Evolutionary conservation across 2,329 filamentous ascomycete species (phyloP), one percentile per base, ranked within the genome.

Genomic region (Akanthomyces muscarius): DNA sequence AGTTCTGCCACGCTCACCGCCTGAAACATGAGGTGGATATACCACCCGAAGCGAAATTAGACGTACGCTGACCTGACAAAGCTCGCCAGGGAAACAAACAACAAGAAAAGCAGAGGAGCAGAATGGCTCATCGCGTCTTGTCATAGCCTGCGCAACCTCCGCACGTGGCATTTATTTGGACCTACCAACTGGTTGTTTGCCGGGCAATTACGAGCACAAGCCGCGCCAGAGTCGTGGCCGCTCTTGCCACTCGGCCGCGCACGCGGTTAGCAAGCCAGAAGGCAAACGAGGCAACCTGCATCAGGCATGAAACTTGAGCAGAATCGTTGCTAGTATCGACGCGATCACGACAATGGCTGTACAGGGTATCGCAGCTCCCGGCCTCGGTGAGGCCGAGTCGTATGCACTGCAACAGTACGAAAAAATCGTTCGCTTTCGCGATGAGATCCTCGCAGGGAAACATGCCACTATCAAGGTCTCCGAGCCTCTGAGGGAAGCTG

Each of bases 401-500:
- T 78, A 82, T 70, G 85, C 89, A 71, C 76, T 89, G 56, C 76
- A 81, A 59, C 86, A 93, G 76, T 95, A 92, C 79, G 85, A 89
- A 72, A 91, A 89, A 77, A 90, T 98, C 71, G 75, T 96, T 71
- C 85, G 82, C 69, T 87, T 98, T 75, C 89, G 88, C 76, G 90
- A 97, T 79, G 83, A 87, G 69, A 84, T 98, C 69, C 81, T 95
- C 72, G 86, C 90, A 74, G 92, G 93, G 72, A 86, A 83, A 69
- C 89, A 93, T 71, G 82, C 85, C 56, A 82, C 78, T 69, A 82
- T 89, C 75, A 87, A 86, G 72, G 73, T 81, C 41, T 80, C 82
- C 65, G 53, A 66, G 41, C 64, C 68, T 11, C 10, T 62, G 60
- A 50, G 45, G 44, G 25, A 56, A 38, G 41, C 42, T 21, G 60